Evolutionary conservation across 768 basidiomycete genomes (phyloP).

Genomic region (Hydnum rufescens): DNA sequence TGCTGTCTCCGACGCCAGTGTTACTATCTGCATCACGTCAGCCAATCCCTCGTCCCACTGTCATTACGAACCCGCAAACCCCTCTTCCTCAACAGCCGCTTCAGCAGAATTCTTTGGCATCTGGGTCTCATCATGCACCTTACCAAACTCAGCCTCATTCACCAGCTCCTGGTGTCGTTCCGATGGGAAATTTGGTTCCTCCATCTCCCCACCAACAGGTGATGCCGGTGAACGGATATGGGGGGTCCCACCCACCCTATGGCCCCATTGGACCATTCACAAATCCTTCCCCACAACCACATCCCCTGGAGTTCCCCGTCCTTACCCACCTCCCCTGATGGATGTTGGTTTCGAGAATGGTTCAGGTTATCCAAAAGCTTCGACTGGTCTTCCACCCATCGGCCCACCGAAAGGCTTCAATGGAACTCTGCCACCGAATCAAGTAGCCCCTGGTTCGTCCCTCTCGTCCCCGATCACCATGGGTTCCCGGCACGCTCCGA

Average conservation of each 20-base stretch:
- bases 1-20: neutral
- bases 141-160: neutral
- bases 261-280: neutral
- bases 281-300: neutral
- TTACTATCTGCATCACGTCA: neutral
- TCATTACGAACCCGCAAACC: neutral
- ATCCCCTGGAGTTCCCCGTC: neutral
- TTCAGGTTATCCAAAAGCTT: neutral
- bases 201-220: neutral
- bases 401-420: conserved; percentile 2
- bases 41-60: neutral
- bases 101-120: neutral
- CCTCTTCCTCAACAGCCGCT: conserved; percentile 1
- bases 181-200: neutral
- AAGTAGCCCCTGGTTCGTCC: neutral
- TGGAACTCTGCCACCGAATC: neutral
- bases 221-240: neutral
- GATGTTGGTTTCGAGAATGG: neutral
- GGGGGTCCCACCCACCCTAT: neutral
- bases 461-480: conserved; percentile 1
- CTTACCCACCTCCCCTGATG: neutral
- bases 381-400: conserved; percentile 2
- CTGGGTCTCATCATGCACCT: neutral
- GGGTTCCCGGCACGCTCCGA: conserved; percentile 1
- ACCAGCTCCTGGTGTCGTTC: neutral